These are phyloP conservation scores for Panus rudis DNA, from an alignment of 768 basidiomycete genomes.

Conservation along the genomic window DNA sequence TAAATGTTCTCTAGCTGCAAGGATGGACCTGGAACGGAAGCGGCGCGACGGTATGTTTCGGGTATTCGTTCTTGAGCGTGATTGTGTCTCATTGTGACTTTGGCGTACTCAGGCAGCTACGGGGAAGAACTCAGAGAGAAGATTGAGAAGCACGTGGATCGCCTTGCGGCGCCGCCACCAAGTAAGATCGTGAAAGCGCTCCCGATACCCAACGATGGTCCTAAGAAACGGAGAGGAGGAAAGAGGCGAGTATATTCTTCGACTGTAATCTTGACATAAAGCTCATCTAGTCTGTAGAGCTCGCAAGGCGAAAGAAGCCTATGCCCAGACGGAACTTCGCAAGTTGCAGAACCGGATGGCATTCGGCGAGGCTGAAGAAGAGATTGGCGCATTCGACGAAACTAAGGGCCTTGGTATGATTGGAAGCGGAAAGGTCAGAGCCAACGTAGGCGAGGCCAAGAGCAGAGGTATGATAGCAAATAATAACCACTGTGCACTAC, in stretches of 20 bases:
- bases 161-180: constrained; percentile 89
- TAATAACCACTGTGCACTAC: not conserved
- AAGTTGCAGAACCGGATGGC: constrained; percentile 96
- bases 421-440: constrained; percentile 88
- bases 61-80: not conserved
- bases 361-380: constrained; percentile 93
- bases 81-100: not conserved
- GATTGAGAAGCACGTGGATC: constrained; percentile 88
- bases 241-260: constrained; percentile 56
- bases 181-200: constrained; percentile 89
- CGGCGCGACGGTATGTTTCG: constrained; percentile 62
- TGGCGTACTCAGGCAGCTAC: constrained; percentile 51
- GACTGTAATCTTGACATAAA: too few relatives aligned
- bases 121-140: constrained; percentile 77
- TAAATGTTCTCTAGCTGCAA: constrained; percentile 81
- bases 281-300: constrained; percentile 46
- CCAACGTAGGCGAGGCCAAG: constrained; percentile 80
- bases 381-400: constrained; percentile 94
- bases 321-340: constrained; percentile 92
- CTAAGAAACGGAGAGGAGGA: constrained; percentile 92
- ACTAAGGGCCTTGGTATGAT: constrained; percentile 99
- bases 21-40: constrained; percentile 89
- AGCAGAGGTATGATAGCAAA: constrained; percentile 81
- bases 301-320: constrained; percentile 96
- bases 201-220: constrained; percentile 91